phyloP scores from a whole-genome alignment of 371 early-diverging fungal species.

The Haplosporangium sp. region DNA sequence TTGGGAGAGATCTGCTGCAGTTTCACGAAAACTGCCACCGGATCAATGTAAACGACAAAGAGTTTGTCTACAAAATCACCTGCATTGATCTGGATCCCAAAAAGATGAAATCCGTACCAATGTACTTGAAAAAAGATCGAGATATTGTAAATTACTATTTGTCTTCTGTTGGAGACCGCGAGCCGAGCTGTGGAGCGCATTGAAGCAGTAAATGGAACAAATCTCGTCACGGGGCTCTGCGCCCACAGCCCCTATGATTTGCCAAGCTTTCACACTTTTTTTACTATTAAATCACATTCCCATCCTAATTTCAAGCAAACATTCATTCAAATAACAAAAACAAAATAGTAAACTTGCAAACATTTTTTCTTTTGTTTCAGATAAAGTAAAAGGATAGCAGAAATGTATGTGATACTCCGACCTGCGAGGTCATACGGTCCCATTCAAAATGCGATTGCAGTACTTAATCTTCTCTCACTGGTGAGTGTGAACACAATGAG shows the following conservation, averaged over 20 bases:
- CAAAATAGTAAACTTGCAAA: not conserved
- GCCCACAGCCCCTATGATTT: not conserved
- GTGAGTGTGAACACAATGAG: conserved; percentile 20
- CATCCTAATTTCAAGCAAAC: not conserved
- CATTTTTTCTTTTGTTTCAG: not conserved
- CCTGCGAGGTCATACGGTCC: conserved; percentile 44
- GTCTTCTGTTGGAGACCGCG: conserved; percentile 25
- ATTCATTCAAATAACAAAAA: not conserved
- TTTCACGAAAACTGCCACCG: conserved; percentile 20
- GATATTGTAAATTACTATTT: conserved; percentile 37
- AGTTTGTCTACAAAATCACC: conserved; percentile 41
- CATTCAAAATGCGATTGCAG: conserved; percentile 51
- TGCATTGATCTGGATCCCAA: conserved; percentile 54
- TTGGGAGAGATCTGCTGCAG: not conserved
- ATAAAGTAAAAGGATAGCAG: not conserved
- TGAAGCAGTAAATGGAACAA: not conserved
- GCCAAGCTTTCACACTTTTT: not conserved
- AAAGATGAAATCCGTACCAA: conserved; percentile 39
- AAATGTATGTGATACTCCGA: conserved; percentile 37
- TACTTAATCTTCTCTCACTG: conserved; percentile 52
- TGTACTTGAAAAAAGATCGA: conserved; percentile 41
- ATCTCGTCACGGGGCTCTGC: conserved; percentile 8
- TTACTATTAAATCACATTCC: not conserved
- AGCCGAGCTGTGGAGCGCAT: conserved; percentile 20
- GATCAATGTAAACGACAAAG: conserved; percentile 24